Percentiles rank a stretch among this genome's conserved stretches.
Conservation (phyloP, 345 rosid species). For the Populus davidiana region DNA sequence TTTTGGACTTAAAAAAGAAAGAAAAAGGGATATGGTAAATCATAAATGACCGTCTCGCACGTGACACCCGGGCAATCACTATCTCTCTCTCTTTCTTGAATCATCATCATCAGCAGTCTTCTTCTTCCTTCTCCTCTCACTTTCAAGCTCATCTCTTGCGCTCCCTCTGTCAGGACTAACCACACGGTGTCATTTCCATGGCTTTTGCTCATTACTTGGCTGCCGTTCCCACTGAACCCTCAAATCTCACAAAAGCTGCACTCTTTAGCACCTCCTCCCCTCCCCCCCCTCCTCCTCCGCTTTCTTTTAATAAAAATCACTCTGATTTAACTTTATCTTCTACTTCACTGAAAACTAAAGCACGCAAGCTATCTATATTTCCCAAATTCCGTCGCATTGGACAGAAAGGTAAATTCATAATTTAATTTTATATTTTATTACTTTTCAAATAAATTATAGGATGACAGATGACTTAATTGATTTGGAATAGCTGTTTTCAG, state of each 20-base stretch:
- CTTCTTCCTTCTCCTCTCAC: too few relatives aligned
- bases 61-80: constrained; percentile 14
- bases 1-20: too few relatives aligned
- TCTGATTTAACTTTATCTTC: constrained; percentile 14
- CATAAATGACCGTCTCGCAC: neutral
- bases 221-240: constrained; percentile 43
- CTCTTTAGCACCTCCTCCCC: constrained; percentile 15
- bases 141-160: neutral
- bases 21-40: too few relatives aligned
- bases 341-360: constrained; percentile 30
- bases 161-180: neutral
- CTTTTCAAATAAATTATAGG: neutral
- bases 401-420: constrained; percentile 36
- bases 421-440: neutral
- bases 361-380: constrained; percentile 31
- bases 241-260: constrained; percentile 23
- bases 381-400: constrained; percentile 24
- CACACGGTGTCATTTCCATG: constrained; percentile 27
- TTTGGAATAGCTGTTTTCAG: constrained; percentile 31
- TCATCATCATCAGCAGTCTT: neutral
- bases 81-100: constrained; percentile 5
- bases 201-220: constrained; percentile 56
- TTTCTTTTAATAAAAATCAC: neutral
- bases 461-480: too few relatives aligned
- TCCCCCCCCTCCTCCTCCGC: constrained; percentile 12